phyloP scores from a whole-genome alignment of 208 protist species.

The Crithidia fasciculata region DNA sequence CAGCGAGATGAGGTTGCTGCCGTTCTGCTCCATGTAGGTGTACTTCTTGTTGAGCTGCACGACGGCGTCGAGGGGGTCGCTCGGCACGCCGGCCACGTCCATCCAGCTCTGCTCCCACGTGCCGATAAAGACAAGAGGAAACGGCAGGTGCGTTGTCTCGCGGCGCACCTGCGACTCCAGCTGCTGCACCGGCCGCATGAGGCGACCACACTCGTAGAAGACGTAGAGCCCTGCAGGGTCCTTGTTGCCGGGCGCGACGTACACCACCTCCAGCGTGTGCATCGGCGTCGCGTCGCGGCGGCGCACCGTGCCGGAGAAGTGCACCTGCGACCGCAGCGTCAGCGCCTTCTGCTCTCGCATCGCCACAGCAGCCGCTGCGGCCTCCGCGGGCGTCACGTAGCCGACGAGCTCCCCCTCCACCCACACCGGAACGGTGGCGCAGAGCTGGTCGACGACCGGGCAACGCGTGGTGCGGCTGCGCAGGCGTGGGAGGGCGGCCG shows the following conservation, averaged over 20 bases:
- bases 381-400: constrained; percentile 71
- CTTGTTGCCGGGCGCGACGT: constrained; percentile 68
- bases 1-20: constrained; percentile 96
- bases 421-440: constrained; percentile 87
- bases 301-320: constrained; percentile 66
- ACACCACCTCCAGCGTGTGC: constrained; percentile 83
- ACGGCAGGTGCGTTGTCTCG: constrained; percentile 56
- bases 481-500: constrained; percentile 50
- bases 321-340: constrained; percentile 46
- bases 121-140: constrained; percentile 92
- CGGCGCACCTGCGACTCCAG: constrained; percentile 52
- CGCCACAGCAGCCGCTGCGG: constrained; percentile 36
- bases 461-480: constrained; percentile 39
- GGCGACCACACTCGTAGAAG: constrained; percentile 92
- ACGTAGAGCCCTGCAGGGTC: constrained; percentile 88
- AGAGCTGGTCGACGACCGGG: constrained; percentile 52
- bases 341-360: constrained; percentile 67
- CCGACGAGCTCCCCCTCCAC: constrained; percentile 93
- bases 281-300: constrained; percentile 55
- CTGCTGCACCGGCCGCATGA: constrained; percentile 96
- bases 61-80: constrained; percentile 87
- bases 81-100: constrained; percentile 94
- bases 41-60: constrained; percentile 80
- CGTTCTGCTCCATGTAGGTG: constrained; percentile 96
- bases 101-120: constrained; percentile 98